Percentiles rank a stretch among this genome's conserved stretches.
Evolutionary conservation across 768 basidiomycete genomes (phyloP).

Genomic region (Lentinus tigrinus): DNA sequence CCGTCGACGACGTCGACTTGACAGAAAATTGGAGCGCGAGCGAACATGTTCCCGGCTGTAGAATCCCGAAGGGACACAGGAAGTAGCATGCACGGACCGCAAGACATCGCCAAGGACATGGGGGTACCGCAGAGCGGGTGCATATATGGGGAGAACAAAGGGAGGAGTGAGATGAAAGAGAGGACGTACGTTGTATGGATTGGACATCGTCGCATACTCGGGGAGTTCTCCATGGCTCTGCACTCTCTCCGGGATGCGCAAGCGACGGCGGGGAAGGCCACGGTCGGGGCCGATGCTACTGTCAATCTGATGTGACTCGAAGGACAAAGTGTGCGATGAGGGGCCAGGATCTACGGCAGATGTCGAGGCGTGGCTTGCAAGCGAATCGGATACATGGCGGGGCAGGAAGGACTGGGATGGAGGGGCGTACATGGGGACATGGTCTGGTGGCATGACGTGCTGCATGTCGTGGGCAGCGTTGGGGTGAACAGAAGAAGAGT

Average conservation of each 20-base stretch:
- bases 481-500: conserved; percentile 8
- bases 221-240: conserved; percentile 14
- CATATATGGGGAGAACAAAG: no score
- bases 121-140: no score
- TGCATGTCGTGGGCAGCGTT: conserved; percentile 15
- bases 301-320: conserved; percentile 39
- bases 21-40: background rate
- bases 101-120: no score
- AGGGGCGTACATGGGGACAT: conserved; percentile 20
- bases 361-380: conserved; percentile 13
- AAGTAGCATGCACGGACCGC: no score
- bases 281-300: conserved; percentile 55
- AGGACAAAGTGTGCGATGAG: conserved; percentile 8
- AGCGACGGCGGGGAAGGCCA: conserved; percentile 37
- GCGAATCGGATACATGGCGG: conserved; percentile 4
- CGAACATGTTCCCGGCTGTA: no score
- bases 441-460: conserved; percentile 23
- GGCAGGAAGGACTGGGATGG: conserved; percentile 19
- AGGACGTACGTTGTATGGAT: conserved; percentile 9
- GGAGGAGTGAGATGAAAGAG: background rate
- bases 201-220: conserved; percentile 3
- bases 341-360: conserved; percentile 11
- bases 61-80: no score
- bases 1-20: no score
- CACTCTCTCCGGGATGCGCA: conserved; percentile 3